Percentiles rank a stretch among this genome's conserved stretches.
phyloP scores from a whole-genome alignment of 2,329 filamentous ascomycete genomes.

The Corynespora cassiicola region DNA sequence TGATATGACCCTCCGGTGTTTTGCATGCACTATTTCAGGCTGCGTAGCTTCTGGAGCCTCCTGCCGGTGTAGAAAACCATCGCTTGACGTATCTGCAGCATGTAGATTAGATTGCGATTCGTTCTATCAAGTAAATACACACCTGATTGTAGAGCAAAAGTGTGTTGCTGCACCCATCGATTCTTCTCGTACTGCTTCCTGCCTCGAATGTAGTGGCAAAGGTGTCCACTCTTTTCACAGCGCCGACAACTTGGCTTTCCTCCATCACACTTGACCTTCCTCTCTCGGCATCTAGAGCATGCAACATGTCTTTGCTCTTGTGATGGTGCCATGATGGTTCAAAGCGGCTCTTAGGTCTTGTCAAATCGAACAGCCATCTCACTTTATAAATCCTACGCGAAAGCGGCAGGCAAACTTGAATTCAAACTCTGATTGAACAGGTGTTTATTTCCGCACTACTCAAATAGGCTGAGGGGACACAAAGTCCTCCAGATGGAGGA shows the following conservation, averaged over 20 bases:
- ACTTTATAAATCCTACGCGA: background rate
- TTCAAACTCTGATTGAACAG: no score
- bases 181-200: slow-evolving; percentile 18
- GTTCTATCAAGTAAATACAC: background rate
- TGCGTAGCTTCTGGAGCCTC: background rate
- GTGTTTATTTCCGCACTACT: no score
- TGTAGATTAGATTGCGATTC: background rate
- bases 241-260: slow-evolving; percentile 17
- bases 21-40: background rate
- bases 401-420: no score
- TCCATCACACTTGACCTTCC: slow-evolving; percentile 26
- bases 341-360: background rate
- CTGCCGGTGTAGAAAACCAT: background rate
- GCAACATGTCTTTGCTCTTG: slow-evolving; percentile 19
- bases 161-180: slow-evolving; percentile 19
- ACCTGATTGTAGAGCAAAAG: background rate
- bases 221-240: slow-evolving; percentile 10
- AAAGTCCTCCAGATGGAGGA: background rate
- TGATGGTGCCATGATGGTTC: slow-evolving; percentile 1
- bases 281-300: slow-evolving; percentile 21
- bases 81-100: slow-evolving; percentile 2
- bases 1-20: no score
- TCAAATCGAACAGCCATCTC: background rate
- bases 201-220: slow-evolving; percentile 19
- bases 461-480: slow-evolving; percentile 9